A percentile compares a stretch with the other conserved stretches of the same genome.
Evolutionary conservation across 2,329 filamentous ascomycete species (phyloP).

Genomic region (Cordyceps militaris): DNA sequence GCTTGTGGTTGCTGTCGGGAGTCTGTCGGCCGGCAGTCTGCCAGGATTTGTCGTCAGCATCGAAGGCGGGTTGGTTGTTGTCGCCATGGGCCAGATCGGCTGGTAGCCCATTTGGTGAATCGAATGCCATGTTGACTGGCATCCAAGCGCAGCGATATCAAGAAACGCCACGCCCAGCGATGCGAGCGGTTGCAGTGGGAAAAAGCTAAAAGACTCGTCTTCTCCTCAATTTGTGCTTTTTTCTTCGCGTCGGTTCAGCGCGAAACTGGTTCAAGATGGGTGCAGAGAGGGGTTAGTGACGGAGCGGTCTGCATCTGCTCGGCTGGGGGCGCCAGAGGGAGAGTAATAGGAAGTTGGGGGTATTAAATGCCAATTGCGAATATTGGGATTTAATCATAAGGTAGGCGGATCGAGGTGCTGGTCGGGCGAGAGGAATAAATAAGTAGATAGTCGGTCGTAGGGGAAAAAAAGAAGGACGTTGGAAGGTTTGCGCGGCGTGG

Average conservation of each 20-base stretch:
- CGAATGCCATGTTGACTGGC: conserved; percentile 36
- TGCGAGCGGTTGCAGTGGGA: neutral
- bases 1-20: conserved; percentile 29
- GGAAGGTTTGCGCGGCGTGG: conserved; percentile 1
- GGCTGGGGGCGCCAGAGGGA: conserved; percentile 2
- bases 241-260: neutral
- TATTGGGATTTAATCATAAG: neutral
- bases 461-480: neutral
- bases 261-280: conserved; percentile 8
- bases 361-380: conserved; percentile 11
- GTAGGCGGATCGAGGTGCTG: neutral
- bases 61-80: conserved; percentile 19
- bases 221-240: neutral
- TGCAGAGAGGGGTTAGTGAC: conserved; percentile 10
- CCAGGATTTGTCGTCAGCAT: conserved; percentile 28
- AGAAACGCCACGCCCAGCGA: conserved; percentile 1
- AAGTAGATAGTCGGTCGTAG: neutral
- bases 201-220: neutral
- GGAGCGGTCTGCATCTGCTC: conserved; percentile 15
- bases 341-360: neutral
- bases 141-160: neutral
- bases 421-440: neutral
- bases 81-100: conserved; percentile 31
- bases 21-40: conserved; percentile 31
- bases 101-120: conserved; percentile 37